Percentiles rank a stretch among this genome's conserved stretches.
These are phyloP conservation scores for Coniochaeta hoffmannii DNA, from an alignment of 2,329 filamentous ascomycete genomes.

Conservation along the genomic window DNA sequence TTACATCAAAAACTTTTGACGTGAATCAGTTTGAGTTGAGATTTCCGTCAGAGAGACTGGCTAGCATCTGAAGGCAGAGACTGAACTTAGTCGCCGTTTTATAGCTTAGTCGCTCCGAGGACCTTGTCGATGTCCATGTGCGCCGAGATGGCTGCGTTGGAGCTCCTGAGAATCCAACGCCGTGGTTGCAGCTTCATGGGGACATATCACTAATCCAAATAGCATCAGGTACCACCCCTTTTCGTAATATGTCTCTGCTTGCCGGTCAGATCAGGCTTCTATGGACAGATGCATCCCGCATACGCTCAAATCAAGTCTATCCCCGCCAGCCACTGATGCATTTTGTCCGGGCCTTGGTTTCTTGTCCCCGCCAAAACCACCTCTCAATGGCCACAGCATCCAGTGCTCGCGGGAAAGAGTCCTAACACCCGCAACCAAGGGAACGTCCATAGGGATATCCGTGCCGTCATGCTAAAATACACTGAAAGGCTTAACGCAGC, in stretches of 20 bases:
- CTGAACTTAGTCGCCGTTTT: too few relatives aligned
- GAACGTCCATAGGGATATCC: background rate
- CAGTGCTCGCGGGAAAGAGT: background rate
- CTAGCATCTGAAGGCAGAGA: too few relatives aligned
- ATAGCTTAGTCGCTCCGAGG: too few relatives aligned
- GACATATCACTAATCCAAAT: background rate
- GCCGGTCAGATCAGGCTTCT: background rate
- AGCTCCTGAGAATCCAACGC: too few relatives aligned
- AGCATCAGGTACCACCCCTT: background rate
- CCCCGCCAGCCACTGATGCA: background rate
- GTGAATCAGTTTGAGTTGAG: too few relatives aligned
- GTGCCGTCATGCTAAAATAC: background rate
- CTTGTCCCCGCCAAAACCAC: background rate
- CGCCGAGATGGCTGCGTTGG: too few relatives aligned
- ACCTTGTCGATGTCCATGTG: too few relatives aligned
- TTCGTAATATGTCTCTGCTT: too few relatives aligned
- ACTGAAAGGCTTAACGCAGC: background rate
- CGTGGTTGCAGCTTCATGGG: too few relatives aligned
- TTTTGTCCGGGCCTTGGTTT: background rate
- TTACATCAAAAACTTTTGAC: too few relatives aligned
- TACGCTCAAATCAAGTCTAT: background rate
- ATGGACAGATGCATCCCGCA: background rate
- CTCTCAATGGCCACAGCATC: background rate
- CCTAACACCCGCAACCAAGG: background rate
- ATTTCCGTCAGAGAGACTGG: too few relatives aligned